phyloP scores from a whole-genome alignment of 805 yeast genomes.

The Kluyveromyces aestuarii region DNA sequence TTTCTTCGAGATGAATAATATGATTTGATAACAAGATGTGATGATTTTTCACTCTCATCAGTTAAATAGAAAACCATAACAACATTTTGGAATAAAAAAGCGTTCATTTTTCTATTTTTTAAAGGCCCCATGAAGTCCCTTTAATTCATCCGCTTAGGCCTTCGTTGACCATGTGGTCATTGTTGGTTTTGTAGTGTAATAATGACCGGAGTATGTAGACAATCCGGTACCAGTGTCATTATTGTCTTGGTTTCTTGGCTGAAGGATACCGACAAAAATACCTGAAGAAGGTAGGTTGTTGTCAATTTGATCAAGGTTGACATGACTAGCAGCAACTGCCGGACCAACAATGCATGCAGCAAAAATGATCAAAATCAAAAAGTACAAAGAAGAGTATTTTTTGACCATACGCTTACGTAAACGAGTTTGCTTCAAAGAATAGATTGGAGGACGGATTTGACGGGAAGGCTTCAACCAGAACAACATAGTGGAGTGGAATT shows the following conservation, averaged over 20 bases:
- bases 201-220: constrained; percentile 28
- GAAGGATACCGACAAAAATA: constrained; percentile 63
- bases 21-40: neutral
- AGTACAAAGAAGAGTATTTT: constrained; percentile 80
- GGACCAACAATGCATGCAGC: constrained; percentile 82
- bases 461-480: constrained; percentile 98
- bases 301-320: constrained; percentile 27
- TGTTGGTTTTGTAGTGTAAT: constrained; percentile 43
- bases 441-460: constrained; percentile 96
- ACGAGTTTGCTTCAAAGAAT: constrained; percentile 91
- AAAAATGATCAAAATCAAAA: constrained; percentile 58
- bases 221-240: constrained; percentile 66
- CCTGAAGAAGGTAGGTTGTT: constrained; percentile 17
- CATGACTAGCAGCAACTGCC: constrained; percentile 65
- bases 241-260: constrained; percentile 73
- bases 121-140: neutral
- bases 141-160: constrained; percentile 16
- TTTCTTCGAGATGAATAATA: neutral
- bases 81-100: neutral
- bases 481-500: constrained; percentile 96
- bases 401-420: constrained; percentile 96
- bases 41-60: neutral
- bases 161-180: constrained; percentile 50
- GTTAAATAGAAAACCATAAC: neutral
- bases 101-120: neutral